Percentiles rank a stretch among this genome's conserved stretches.
These are phyloP conservation scores for Penicillium sclerotigenum DNA, from an alignment of 2,329 filamentous ascomycete genomes.

Conservation along the genomic window DNA sequence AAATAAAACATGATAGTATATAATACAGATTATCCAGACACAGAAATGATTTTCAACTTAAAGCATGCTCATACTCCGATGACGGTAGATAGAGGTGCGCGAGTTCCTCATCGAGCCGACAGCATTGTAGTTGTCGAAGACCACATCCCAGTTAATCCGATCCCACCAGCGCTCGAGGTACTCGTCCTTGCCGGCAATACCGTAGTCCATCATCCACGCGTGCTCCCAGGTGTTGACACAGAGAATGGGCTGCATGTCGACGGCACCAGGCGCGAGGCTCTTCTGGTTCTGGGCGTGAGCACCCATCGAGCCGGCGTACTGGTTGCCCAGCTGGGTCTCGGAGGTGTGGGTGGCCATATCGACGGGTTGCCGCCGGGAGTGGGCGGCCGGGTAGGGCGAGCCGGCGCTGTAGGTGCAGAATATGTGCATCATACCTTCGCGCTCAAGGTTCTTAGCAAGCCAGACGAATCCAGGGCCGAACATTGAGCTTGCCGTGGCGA, in stretches of 20 bases:
- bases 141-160: slow-evolving; percentile 77
- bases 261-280: slow-evolving; percentile 40
- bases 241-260: slow-evolving; percentile 69
- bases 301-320: slow-evolving; percentile 37
- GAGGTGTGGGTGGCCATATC: slow-evolving; percentile 46
- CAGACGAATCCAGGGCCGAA: slow-evolving; percentile 97
- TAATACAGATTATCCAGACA: slow-evolving; percentile 27
- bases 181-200: slow-evolving; percentile 67
- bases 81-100: slow-evolving; percentile 19
- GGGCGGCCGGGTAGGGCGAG: slow-evolving; percentile 78
- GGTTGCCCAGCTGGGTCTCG: slow-evolving; percentile 34
- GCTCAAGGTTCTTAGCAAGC: slow-evolving; percentile 65
- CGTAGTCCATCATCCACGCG: slow-evolving; percentile 82
- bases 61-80: slow-evolving; percentile 28
- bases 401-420: slow-evolving; percentile 89
- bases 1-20: slow-evolving; percentile 25
- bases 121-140: slow-evolving; percentile 50
- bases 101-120: slow-evolving; percentile 25
- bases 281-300: slow-evolving; percentile 34
- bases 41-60: slow-evolving; percentile 17
- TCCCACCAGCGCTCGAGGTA: slow-evolving; percentile 86
- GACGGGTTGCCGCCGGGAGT: slow-evolving; percentile 66
- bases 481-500: slow-evolving; percentile 80
- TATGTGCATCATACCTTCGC: slow-evolving; percentile 57
- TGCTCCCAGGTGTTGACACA: slow-evolving; percentile 98